phyloP scores from a whole-genome alignment of 176 grass and related monocot species.

The Saccharum officinarum region DNA sequence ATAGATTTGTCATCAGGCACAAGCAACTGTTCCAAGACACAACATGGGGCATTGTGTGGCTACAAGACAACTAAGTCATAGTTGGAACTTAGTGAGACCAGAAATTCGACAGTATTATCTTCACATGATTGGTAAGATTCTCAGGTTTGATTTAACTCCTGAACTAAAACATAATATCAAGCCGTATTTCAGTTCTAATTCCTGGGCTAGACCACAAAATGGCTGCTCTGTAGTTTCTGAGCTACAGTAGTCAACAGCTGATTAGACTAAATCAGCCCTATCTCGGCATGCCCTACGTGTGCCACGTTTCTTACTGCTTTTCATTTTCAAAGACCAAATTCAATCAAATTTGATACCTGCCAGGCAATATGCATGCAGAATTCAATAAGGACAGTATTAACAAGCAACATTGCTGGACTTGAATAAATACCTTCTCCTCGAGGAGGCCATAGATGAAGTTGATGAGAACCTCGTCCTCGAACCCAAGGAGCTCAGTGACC shows the following conservation, averaged over 20 bases:
- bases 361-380: neutral
- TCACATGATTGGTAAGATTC: neutral
- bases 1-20: neutral
- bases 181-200: neutral
- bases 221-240: neutral
- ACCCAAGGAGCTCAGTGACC: conserved; percentile 89
- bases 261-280: neutral
- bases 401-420: neutral
- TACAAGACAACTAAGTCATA: neutral
- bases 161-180: neutral
- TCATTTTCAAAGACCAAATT: neutral
- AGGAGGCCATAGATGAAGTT: conserved; percentile 96
- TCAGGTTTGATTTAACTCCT: neutral
- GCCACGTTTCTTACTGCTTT: neutral
- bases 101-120: neutral
- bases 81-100: conserved; percentile 6
- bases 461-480: conserved; percentile 97
- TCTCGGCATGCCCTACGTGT: neutral
- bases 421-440: conserved; percentile 63
- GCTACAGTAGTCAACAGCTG: neutral
- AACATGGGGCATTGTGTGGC: neutral
- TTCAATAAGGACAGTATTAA: neutral
- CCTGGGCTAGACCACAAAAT: neutral
- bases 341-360: neutral
- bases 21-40: neutral